Percentiles rank a stretch among this genome's conserved stretches.
Conservation (phyloP, 2,329 filamentous ascomycete species). For the Stachybotrys chlorohalonatus region DNA sequence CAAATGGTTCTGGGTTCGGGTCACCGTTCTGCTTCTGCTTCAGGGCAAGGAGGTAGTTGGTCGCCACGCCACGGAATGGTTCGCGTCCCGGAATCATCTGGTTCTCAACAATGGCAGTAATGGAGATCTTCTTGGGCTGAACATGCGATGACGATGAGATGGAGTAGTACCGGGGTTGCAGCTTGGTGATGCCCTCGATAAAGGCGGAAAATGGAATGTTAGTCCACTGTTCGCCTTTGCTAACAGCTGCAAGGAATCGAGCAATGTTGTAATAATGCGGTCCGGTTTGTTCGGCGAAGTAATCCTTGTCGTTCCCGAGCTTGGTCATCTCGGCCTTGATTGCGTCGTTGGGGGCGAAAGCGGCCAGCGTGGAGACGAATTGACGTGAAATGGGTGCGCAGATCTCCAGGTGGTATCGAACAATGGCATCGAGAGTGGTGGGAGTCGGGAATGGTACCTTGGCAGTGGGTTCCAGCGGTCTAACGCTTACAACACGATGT, state of each 20-base stretch:
- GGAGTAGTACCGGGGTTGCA: conserved; percentile 97
- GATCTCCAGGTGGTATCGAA: conserved; percentile 95
- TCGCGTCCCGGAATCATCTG: conserved; percentile 71
- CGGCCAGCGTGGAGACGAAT: conserved; percentile 76
- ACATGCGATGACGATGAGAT: conserved; percentile 95
- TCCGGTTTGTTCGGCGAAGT: conserved; percentile 81
- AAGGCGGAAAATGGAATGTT: conserved; percentile 88
- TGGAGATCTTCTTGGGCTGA: conserved; percentile 88
- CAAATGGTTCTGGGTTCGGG: conserved; percentile 69
- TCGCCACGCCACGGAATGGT: conserved; percentile 83
- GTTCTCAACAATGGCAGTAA: conserved; percentile 90
- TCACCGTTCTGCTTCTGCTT: conserved; percentile 97
- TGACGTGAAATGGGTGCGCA: conserved; percentile 93
- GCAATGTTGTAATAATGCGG: conserved; percentile 83
- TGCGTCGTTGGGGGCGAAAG: conserved; percentile 79
- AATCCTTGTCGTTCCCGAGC: conserved; percentile 87
- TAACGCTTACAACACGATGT: conserved; percentile 76
- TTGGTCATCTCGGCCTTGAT: conserved; percentile 82
- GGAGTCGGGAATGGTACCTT: conserved; percentile 97
- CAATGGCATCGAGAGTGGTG: conserved; percentile 88
- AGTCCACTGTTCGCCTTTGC: conserved; percentile 67
- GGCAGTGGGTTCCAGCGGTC: conserved; percentile 85
- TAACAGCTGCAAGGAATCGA: conserved; percentile 66
- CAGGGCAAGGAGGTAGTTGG: conserved; percentile 89
- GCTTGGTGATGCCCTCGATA: conserved; percentile 87